Evolutionary conservation across 78 protist genomes (phyloP).

Genomic region (Creolimax fragrantissima): DNA sequence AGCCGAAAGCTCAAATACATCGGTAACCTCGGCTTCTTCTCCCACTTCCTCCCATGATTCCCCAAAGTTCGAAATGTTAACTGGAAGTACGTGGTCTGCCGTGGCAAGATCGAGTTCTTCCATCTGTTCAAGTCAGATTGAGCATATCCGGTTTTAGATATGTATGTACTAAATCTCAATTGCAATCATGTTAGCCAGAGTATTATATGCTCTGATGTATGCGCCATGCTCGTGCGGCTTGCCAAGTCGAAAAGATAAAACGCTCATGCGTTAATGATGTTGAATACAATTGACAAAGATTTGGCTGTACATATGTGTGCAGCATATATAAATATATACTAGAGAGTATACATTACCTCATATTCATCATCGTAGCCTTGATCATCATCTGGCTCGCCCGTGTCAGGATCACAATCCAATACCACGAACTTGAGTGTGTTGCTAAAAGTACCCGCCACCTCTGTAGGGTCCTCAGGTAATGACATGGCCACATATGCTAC

Average conservation of each 20-base stretch:
- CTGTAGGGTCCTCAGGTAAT: slow-evolving; percentile 13
- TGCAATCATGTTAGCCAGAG: too few species aligned
- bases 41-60: slow-evolving; percentile 54
- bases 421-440: slow-evolving; percentile 52
- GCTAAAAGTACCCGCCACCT: slow-evolving; percentile 13
- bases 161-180: too few species aligned
- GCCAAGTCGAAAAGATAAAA: too few species aligned
- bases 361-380: slow-evolving; percentile 63
- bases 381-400: slow-evolving; percentile 54
- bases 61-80: slow-evolving; percentile 42
- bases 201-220: too few species aligned
- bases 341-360: too few species aligned
- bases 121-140: background rate
- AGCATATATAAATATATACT: too few species aligned
- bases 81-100: slow-evolving; percentile 47
- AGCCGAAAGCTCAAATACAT: slow-evolving; percentile 52
- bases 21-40: slow-evolving; percentile 43
- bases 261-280: too few species aligned
- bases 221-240: too few species aligned
- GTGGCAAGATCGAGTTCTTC: slow-evolving; percentile 47
- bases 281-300: too few species aligned
- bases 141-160: background rate
- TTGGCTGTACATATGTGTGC: too few species aligned
- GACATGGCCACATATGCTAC: slow-evolving; percentile 15
- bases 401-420: slow-evolving; percentile 62